phyloP scores from a whole-genome alignment of 208 protist genomes.

The Leishmania amazonensis region DNA sequence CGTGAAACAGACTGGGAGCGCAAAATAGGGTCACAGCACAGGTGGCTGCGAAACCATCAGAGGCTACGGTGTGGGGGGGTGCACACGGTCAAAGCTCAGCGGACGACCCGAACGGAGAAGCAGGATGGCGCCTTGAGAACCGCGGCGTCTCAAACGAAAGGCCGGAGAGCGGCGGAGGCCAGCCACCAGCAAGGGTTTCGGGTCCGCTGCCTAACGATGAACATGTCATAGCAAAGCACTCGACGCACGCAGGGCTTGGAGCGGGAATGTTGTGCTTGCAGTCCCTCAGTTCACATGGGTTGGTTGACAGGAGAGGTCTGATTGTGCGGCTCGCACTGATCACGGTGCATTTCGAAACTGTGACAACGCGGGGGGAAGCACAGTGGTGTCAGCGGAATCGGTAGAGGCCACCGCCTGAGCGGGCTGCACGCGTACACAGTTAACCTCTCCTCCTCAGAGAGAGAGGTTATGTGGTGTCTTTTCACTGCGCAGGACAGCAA shows the following conservation, averaged over 20 bases:
- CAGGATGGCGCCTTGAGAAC: no score
- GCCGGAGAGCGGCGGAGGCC: neutral
- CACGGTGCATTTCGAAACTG: neutral
- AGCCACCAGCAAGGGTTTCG: neutral
- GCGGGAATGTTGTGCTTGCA: neutral
- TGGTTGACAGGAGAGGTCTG: neutral
- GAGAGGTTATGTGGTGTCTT: neutral
- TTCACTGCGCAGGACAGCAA: neutral
- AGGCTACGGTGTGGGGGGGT: no score
- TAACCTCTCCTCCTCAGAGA: neutral
- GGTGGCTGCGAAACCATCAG: no score
- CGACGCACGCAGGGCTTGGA: neutral
- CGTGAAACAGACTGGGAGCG: no score
- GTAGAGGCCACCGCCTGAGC: neutral
- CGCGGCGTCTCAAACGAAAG: neutral
- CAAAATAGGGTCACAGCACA: no score
- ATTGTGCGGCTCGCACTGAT: neutral
- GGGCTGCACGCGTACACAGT: neutral
- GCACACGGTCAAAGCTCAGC: no score
- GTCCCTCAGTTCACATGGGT: neutral
- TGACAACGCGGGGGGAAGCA: neutral
- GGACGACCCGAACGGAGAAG: no score
- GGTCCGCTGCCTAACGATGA: neutral
- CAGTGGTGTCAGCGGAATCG: neutral
- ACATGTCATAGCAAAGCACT: neutral